Evolutionary conservation across 345 rosid species (phyloP).

Genomic region (Mallotus nudiflorus): DNA sequence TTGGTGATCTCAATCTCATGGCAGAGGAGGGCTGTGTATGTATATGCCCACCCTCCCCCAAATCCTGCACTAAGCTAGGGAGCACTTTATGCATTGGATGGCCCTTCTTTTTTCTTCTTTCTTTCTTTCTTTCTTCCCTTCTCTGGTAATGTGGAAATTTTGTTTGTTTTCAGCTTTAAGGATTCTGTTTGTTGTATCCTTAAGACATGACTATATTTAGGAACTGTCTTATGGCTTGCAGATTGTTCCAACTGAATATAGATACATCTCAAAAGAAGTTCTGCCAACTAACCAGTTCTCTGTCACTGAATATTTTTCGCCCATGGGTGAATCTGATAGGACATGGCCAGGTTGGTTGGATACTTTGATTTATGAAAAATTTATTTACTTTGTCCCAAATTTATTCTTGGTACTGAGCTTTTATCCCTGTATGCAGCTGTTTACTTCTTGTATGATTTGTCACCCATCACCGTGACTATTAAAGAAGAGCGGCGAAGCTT

Average conservation of each 20-base stretch:
- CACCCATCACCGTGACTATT: slow-evolving; percentile 96
- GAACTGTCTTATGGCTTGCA: slow-evolving; percentile 33
- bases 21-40: too few relatives aligned
- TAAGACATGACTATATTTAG: neutral
- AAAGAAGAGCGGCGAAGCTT: slow-evolving; percentile 89
- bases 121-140: neutral
- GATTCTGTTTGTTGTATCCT: neutral
- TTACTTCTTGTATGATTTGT: slow-evolving; percentile 91
- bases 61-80: too few relatives aligned
- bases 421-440: slow-evolving; percentile 54
- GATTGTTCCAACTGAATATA: slow-evolving; percentile 98
- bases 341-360: slow-evolving; percentile 88
- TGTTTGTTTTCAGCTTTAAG: slow-evolving; percentile 4
- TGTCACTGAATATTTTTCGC: slow-evolving; percentile 85
- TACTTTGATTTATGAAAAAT: neutral
- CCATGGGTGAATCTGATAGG: slow-evolving; percentile 65
- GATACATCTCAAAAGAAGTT: slow-evolving; percentile 79
- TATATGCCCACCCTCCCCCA: too few relatives aligned
- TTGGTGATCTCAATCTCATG: too few relatives aligned
- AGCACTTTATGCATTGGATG: too few relatives aligned
- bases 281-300: slow-evolving; percentile 93
- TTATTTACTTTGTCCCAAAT: neutral
- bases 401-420: slow-evolving; percentile 17
- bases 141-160: neutral
- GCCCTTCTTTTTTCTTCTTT: neutral